These are phyloP conservation scores for Podospora pseudopauciseta DNA, from an alignment of 495 filamentous ascomycete genomes.

Conservation along the genomic window DNA sequence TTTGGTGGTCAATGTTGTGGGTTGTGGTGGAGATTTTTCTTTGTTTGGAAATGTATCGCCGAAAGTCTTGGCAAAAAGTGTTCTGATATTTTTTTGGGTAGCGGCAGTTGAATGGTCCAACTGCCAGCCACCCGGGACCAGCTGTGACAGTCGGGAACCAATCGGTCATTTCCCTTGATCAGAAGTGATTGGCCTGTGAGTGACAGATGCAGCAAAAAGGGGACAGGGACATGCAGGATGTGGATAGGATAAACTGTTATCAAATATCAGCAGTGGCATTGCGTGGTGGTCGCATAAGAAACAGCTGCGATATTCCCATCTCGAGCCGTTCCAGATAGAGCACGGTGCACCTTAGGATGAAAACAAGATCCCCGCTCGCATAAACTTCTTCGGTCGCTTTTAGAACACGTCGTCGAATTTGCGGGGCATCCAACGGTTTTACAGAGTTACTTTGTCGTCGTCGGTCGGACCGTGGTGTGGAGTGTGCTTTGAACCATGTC, in stretches of 20 bases:
- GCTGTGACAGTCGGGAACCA: not conserved
- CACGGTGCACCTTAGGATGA: not conserved
- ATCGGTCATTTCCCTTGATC: slow-evolving; percentile 1
- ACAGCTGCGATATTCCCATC: not conserved
- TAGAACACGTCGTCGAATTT: not conserved
- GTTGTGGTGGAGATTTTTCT: not conserved
- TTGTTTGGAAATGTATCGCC: not conserved
- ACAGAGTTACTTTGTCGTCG: not conserved
- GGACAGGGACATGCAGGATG: not conserved
- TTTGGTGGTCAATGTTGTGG: not conserved
- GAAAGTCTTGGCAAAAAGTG: not conserved
- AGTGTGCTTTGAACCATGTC: not conserved
- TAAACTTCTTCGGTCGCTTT: slow-evolving; percentile 5
- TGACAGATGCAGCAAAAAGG: slow-evolving; percentile 5
- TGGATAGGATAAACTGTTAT: not conserved
- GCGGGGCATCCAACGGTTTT: slow-evolving; percentile 1
- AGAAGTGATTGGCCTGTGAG: not conserved
- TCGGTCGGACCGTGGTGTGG: not conserved
- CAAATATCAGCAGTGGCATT: not conserved
- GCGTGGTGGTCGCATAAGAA: slow-evolving; percentile 3
- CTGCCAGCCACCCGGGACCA: not conserved
- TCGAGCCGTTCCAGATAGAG: not conserved
- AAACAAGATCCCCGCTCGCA: not conserved
- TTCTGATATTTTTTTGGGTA: not conserved
- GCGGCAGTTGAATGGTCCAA: not conserved